Evolutionary conservation across 495 filamentous ascomycete species (phyloP), one percentile per base, ranked within the genome.

Genomic region (Saxophila tyrrhenica): DNA sequence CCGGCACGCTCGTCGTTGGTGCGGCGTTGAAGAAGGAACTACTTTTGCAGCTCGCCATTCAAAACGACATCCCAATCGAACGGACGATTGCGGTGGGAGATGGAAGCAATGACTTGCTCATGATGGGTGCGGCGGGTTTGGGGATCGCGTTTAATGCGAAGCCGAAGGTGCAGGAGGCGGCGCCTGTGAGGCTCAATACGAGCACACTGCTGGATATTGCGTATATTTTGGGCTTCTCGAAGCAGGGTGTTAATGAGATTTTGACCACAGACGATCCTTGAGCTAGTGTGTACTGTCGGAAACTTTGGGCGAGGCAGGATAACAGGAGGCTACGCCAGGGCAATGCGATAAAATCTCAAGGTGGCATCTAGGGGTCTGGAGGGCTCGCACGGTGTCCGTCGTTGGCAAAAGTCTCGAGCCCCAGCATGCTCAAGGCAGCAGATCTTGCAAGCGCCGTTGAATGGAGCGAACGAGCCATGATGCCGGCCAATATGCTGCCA

Each of bases 121-220:
- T 98, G 92, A 86, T 98, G 70, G 75, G 78, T 24, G 80, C 80
- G 47, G 91, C 92, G 17, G 92, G 91, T 3, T 69, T 96, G 52
- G 92, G 92, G 3, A 82, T 97, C 39, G 92, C 92, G 15, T 95
- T 89, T 78, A 86, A 89, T 67, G 92, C 92, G 22, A 98, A 98
- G 73, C 84, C 84, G 49, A 80, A 79, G 59, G 92, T 98, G 52
- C 92, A 98, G 72, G 77, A 84, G 65, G 82, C 86, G 45, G 91
- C 92, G 1, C 81, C 82, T 5, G 83, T 86, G 24, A 76, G 88
- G 49, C 67, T 97, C 50, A 97, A 98, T 64, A 80, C 85, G 32
- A 75, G 80, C 56, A 89, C 73, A 61, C 69, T 98, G 60, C 69
- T 82, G 51, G 88, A 96, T 70, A 66, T 98, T 56, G 75, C 95